A percentile compares a stretch with the other conserved stretches of the same genome.
Evolutionary conservation across 2,329 filamentous ascomycete genomes (phyloP).

Genomic region (Fusarium duplospermum): DNA sequence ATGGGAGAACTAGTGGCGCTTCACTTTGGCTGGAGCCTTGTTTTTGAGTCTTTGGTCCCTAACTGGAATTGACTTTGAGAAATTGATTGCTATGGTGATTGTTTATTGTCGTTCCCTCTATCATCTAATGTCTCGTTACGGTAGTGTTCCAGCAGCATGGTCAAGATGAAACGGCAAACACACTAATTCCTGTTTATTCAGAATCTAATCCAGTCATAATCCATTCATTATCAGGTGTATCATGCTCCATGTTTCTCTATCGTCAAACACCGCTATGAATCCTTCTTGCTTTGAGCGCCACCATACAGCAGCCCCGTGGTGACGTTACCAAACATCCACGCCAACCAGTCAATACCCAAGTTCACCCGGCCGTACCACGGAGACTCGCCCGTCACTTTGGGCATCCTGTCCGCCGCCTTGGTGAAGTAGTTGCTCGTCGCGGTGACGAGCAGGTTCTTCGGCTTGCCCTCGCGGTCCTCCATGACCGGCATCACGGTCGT

Average conservation of each 20-base stretch:
- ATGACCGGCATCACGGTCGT: conserved; percentile 60
- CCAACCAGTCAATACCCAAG: conserved; percentile 46
- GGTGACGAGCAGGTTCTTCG: conserved; percentile 41
- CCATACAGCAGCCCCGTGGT: conserved; percentile 49
- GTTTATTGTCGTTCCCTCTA: neutral
- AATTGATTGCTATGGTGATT: neutral
- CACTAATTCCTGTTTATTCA: neutral
- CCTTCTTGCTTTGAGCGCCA: conserved; percentile 40
- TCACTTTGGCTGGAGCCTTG: neutral
- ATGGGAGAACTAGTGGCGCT: neutral
- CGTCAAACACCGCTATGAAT: neutral
- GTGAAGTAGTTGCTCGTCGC: conserved; percentile 51
- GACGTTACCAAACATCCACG: conserved; percentile 46
- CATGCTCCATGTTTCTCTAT: neutral
- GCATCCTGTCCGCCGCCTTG: conserved; percentile 51
- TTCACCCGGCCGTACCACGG: conserved; percentile 52
- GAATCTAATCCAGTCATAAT: neutral
- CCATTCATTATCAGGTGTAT: neutral
- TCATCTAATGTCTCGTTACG: neutral
- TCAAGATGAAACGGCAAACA: neutral
- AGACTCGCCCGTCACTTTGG: conserved; percentile 49
- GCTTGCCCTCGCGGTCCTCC: conserved; percentile 38
- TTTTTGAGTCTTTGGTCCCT: neutral
- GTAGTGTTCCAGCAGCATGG: neutral
- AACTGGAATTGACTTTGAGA: neutral